Evolutionary conservation across 306 rosid species (phyloP), one percentile per base, ranked within the genome.

Genomic region (Argentina anserina): DNA sequence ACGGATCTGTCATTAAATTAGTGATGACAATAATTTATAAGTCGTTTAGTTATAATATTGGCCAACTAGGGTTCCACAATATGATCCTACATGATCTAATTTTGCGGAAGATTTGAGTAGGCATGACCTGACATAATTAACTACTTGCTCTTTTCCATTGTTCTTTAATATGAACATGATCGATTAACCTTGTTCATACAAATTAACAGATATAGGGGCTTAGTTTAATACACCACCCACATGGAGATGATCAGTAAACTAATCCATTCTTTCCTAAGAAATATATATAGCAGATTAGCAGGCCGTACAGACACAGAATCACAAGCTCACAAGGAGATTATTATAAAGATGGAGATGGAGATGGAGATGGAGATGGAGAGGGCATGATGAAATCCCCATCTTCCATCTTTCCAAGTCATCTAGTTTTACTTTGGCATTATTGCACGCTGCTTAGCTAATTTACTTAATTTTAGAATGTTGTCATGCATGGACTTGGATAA

Each of bases 291-390:
- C n/a, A n/a, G n/a, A n/a, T n/a, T 74, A 70, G 79, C 84, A 75
- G 72, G 83, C 88, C 82, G 87, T 80, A 84, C 91, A 87, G 76
- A 70, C 77, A 87, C 72, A 59, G 67, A 67, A 62, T 65, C 64
- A 72, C 76, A 63, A 75, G 1, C 5, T 6, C 49, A 42, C 6
- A 21, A 23, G 41, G 66, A 10, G 41, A 17, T 17, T 60, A 60
- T 31, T 20, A 31, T 13, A 14, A 6, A 31, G 40, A 60, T 15
- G 21, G 21, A 53, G 28, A n/a, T 2, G 36, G 36, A 29, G 65
- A 59, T 2, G 23, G 65, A 17, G 66, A 61, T 40, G 3, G 23
- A 29, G 65, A 60, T 2, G 25, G 66, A 33, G 66, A 61, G 66
- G 3, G 23, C 42, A 61, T 33, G 66, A 7, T 33, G 66, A 61